Conservation (phyloP, 306 rosid genomes). For the Quercus robur region DNA sequence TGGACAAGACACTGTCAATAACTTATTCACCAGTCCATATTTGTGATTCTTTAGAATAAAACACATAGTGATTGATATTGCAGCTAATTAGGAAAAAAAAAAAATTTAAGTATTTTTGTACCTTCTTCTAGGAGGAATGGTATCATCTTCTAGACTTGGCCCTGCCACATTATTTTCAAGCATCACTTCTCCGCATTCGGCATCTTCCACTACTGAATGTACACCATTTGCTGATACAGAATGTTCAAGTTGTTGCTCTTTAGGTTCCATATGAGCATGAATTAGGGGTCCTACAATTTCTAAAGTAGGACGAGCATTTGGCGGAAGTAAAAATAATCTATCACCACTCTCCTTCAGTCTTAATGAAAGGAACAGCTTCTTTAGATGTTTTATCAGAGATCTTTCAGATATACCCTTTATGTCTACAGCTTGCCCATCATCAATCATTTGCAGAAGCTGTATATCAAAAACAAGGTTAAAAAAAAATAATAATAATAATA, state of each 20-base stretch:
- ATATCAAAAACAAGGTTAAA: slow-evolving; percentile 9
- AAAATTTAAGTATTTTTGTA: slow-evolving; percentile 2
- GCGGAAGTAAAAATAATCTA: slow-evolving; percentile 60
- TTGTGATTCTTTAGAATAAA: not conserved
- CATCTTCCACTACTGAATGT: slow-evolving; percentile 29
- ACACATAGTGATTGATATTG: not conserved
- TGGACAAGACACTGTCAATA: not conserved
- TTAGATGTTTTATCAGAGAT: slow-evolving; percentile 56
- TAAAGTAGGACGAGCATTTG: slow-evolving; percentile 66
- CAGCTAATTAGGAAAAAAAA: not conserved
- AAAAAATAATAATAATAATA: not conserved
- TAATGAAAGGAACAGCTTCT: slow-evolving; percentile 69
- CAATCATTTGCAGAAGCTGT: slow-evolving; percentile 89
- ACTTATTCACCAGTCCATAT: not conserved
- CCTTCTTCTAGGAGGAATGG: slow-evolving; percentile 58
- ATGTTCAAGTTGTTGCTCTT: slow-evolving; percentile 21
- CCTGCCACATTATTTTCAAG: slow-evolving; percentile 24
- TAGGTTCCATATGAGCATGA: slow-evolving; percentile 28
- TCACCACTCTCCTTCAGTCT: slow-evolving; percentile 67
- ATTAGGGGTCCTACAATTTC: slow-evolving; percentile 68
- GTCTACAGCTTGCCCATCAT: slow-evolving; percentile 92
- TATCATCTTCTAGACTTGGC: slow-evolving; percentile 39
- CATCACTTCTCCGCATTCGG: slow-evolving; percentile 25
- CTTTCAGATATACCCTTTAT: slow-evolving; percentile 77
- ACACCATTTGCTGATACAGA: slow-evolving; percentile 31